phyloP scores from a whole-genome alignment of 768 basidiomycete genomes.

The Termitomyces sp. region DNA sequence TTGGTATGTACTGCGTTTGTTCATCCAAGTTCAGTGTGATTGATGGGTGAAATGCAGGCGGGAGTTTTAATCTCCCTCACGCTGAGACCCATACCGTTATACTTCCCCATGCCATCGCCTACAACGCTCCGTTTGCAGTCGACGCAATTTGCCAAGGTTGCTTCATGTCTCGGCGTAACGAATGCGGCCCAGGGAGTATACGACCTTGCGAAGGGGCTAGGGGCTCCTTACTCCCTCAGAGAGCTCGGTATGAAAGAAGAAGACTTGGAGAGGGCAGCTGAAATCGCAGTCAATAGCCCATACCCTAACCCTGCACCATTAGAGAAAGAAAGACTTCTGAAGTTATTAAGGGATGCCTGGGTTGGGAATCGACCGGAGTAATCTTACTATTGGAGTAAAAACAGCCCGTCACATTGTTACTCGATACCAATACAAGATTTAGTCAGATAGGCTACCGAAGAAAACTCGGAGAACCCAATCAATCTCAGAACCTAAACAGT shows the following conservation, averaged over 20 bases:
- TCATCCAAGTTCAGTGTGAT: background rate
- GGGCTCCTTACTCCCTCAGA: conserved; percentile 26
- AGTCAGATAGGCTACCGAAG: background rate
- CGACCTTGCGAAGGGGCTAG: conserved; percentile 19
- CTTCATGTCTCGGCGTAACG: conserved; percentile 18
- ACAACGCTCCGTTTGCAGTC: conserved; percentile 28
- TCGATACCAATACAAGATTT: background rate
- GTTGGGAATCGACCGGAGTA: conserved; percentile 22
- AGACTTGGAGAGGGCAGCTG: conserved; percentile 31
- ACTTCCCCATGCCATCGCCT: conserved; percentile 34
- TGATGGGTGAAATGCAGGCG: conserved; percentile 17
- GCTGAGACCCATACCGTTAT: conserved; percentile 37
- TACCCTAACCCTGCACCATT: conserved; percentile 34
- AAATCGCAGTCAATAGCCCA: conserved; percentile 28
- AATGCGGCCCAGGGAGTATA: conserved; percentile 18
- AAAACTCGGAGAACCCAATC: background rate
- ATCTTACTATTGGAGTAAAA: background rate
- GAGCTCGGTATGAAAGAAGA: conserved; percentile 35
- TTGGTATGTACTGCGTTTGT: conserved; percentile 23
- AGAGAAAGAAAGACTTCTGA: conserved; percentile 24
- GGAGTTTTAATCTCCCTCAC: conserved; percentile 33
- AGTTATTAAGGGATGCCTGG: conserved; percentile 24
- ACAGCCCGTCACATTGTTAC: background rate
- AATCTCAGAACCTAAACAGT: conserved; percentile 19
- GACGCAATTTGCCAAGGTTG: conserved; percentile 26